A percentile compares a stretch with the other conserved stretches of the same genome.
Conservation (phyloP, 192 early-diverging fungal species). For the Diversispora eburnea region DNA sequence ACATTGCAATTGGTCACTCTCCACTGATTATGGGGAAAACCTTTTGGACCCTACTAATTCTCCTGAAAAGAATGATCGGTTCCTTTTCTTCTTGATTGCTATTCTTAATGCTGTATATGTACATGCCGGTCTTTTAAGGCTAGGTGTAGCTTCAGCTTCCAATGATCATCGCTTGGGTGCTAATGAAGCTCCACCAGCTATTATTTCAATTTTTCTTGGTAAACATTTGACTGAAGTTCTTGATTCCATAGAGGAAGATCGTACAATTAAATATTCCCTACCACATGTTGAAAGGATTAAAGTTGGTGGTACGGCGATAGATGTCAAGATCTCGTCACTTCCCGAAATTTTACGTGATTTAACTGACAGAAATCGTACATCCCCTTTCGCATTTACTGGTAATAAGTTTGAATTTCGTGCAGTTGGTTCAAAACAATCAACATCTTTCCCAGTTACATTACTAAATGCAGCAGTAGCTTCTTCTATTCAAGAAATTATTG, state of each 20-base stretch:
- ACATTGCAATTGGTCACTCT: conserved; percentile 98
- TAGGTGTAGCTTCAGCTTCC: conserved; percentile 86
- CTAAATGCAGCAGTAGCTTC: conserved; percentile 90
- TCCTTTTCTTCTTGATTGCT: conserved; percentile 92
- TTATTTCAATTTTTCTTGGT: conserved; percentile 97
- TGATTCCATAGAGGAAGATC: conserved; percentile 84
- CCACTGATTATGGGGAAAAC: conserved; percentile 94
- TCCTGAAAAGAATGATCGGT: conserved; percentile 98
- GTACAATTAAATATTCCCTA: conserved; percentile 81
- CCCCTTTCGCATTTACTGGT: conserved; percentile 98
- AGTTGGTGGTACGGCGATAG: conserved; percentile 92
- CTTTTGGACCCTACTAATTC: conserved; percentile 92
- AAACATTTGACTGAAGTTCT: conserved; percentile 95
- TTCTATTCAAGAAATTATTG: conserved; percentile 70
- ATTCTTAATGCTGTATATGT: conserved; percentile 88
- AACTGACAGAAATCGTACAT: conserved; percentile 99
- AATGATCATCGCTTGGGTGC: conserved; percentile 99
- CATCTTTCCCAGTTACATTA: conserved; percentile 92
- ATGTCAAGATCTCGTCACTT: conserved; percentile 91
- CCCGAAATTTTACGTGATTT: conserved; percentile 92
- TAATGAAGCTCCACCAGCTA: conserved; percentile 96
- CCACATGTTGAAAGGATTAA: conserved; percentile 89
- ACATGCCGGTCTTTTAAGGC: conserved; percentile 88
- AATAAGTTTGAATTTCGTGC: conserved; percentile 99
- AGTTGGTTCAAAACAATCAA: conserved; percentile 96